Evolutionary conservation across 2,329 filamentous ascomycete species (phyloP), one percentile per base, ranked within the genome.

Genomic region (Exophiala sp.): DNA sequence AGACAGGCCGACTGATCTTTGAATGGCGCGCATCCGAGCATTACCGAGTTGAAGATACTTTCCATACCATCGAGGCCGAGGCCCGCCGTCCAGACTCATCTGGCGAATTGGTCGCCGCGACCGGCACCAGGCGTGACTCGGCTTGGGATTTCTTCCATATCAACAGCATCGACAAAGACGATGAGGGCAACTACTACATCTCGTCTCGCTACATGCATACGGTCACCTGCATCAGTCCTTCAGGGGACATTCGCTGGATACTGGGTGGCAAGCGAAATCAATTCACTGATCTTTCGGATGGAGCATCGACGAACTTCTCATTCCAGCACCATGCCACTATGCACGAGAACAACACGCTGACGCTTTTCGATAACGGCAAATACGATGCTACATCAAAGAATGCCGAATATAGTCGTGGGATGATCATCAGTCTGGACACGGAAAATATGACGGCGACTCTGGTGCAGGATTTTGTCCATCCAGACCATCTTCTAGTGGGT

Each of bases 131-230:
- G 23, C 34, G 40, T 11, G 43, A 43, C 23, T 42, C 46, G 19
- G 55, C 73, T 1, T 79, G 71, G 67, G 76, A 79, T 58, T 79
- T 73, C 62, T 77, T 78, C 64, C 76, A 79, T 60, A 72, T 79
- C 61, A 79, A 77, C 62, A 74, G 72, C 37, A 66, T 77, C 48
- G 72, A 74, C 60, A 77, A 77, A 62, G 73, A 76, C 54, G 54
- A 60, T 2, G 63, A 68, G 1, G 74, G 70, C 9, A 69, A 73
- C 47, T 73, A 68, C 37, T 61, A 72, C 2, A 60, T 76, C 37
- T 75, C 71, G 0, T 64, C 67, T 0, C 68, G 73, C 16, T 68
- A 70, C 48, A 63, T 68, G 22, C 64, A 66, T 24, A 65, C 66
- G 35, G 60, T 79, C 32, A 66, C 66, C 14, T 70, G 71, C 50